Evolutionary conservation across 768 basidiomycete genomes (phyloP).

Genomic region (Leccinellum albellum): DNA sequence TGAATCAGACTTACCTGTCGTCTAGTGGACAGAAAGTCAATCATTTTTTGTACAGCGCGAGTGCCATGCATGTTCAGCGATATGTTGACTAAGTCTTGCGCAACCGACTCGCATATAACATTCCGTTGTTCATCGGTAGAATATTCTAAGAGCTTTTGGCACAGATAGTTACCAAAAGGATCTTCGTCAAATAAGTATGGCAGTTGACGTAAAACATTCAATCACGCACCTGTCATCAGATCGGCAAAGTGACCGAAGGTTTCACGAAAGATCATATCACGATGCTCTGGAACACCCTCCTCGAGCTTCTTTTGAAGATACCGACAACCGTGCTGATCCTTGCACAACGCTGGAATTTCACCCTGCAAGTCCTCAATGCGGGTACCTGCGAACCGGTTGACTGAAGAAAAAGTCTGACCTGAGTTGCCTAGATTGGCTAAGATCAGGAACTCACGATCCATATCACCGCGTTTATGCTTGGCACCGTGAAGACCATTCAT

Average conservation of each 20-base stretch:
- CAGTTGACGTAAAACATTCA: background rate
- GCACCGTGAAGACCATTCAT: constrained; percentile 90
- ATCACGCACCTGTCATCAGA: constrained; percentile 83
- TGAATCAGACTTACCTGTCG: constrained; percentile 68
- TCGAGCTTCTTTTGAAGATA: constrained; percentile 99
- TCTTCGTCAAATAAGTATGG: constrained; percentile 43
- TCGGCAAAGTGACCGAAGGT: constrained; percentile 97
- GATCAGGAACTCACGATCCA: constrained; percentile 73
- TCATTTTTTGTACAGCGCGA: constrained; percentile 99
- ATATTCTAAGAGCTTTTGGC: constrained; percentile 95
- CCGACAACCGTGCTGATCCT: constrained; percentile 98
- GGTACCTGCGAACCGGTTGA: constrained; percentile 96
- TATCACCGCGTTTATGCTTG: constrained; percentile 91
- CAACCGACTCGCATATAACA: constrained; percentile 95
- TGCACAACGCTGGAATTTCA: constrained; percentile 91
- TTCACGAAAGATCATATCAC: constrained; percentile 99
- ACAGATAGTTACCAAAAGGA: constrained; percentile 98
- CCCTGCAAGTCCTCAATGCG: constrained; percentile 93
- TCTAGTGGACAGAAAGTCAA: constrained; percentile 94
- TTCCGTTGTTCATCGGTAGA: constrained; percentile 97
- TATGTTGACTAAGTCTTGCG: constrained; percentile 95
- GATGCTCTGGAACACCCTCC: constrained; percentile 90
- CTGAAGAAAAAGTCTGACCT: constrained; percentile 35
- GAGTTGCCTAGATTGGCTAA: background rate
- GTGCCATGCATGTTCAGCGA: constrained; percentile 99